These are phyloP conservation scores for Boletus sp. DNA, from an alignment of 768 basidiomycete species.

Conservation along the genomic window DNA sequence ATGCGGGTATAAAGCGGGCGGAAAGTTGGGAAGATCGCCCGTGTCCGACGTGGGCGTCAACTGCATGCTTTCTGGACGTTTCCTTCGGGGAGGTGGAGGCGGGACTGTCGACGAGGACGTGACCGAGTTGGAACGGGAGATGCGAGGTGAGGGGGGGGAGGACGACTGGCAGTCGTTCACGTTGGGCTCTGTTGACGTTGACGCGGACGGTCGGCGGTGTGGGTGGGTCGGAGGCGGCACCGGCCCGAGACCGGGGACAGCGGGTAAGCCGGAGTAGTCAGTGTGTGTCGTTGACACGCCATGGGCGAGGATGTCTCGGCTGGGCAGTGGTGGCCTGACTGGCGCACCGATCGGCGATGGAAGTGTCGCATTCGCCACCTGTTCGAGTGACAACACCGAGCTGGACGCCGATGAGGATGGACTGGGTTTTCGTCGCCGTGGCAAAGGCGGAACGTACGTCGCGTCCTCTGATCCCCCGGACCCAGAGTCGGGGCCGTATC, in stretches of 20 bases:
- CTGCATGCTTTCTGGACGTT: slow-evolving; percentile 66
- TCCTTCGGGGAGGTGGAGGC: slow-evolving; percentile 50
- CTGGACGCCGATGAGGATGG: slow-evolving; percentile 34
- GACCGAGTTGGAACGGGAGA: slow-evolving; percentile 55
- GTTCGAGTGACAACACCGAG: slow-evolving; percentile 39
- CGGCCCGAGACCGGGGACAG: slow-evolving; percentile 27
- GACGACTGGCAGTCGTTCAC: slow-evolving; percentile 26
- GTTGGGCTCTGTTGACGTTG: slow-evolving; percentile 21
- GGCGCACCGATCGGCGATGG: slow-evolving; percentile 8
- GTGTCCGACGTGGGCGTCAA: slow-evolving; percentile 25
- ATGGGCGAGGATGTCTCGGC: slow-evolving; percentile 13
- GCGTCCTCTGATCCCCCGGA: slow-evolving; percentile 22
- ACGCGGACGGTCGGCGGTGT: slow-evolving; percentile 40
- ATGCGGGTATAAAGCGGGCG: slow-evolving; percentile 7
- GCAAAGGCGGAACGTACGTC: slow-evolving; percentile 32
- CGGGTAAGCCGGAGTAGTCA: background rate
- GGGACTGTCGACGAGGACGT: slow-evolving; percentile 34
- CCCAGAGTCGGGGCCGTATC: background rate
- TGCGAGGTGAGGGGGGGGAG: slow-evolving; percentile 34
- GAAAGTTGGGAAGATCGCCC: slow-evolving; percentile 15
- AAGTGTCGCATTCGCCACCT: slow-evolving; percentile 41
- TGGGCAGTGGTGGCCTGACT: slow-evolving; percentile 26
- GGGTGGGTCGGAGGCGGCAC: slow-evolving; percentile 55
- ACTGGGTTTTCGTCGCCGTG: slow-evolving; percentile 37
- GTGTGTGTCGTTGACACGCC: background rate